Evolutionary conservation across 768 basidiomycete species (phyloP).

Genomic region (Pholiota molesta): DNA sequence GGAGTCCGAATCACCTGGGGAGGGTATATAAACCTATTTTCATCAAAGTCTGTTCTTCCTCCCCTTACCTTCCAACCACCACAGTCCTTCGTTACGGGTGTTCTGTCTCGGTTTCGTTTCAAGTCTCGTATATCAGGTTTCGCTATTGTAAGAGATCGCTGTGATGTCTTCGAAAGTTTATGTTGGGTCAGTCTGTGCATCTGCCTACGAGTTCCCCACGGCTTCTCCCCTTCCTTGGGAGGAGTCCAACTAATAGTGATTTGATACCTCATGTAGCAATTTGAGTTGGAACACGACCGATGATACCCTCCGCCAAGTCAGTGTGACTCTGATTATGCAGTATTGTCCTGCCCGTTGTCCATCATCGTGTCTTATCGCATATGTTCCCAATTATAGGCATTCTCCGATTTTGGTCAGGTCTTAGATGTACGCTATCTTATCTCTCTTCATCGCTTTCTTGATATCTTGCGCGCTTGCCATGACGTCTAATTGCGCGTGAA

Average conservation of each 20-base stretch:
- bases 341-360: slow-evolving; percentile 33
- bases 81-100: slow-evolving; percentile 50
- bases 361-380: slow-evolving; percentile 49
- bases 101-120: slow-evolving; percentile 60
- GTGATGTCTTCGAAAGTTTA: slow-evolving; percentile 87
- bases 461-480: slow-evolving; percentile 27
- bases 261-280: slow-evolving; percentile 72
- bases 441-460: slow-evolving; percentile 28
- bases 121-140: slow-evolving; percentile 54
- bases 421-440: slow-evolving; percentile 83
- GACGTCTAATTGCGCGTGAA: slow-evolving; percentile 28
- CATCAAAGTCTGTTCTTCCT: slow-evolving; percentile 30
- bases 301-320: slow-evolving; percentile 86
- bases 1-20: slow-evolving; percentile 27
- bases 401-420: slow-evolving; percentile 79
- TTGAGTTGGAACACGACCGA: slow-evolving; percentile 97
- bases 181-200: slow-evolving; percentile 87
- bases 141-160: slow-evolving; percentile 54
- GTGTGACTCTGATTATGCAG: slow-evolving; percentile 51
- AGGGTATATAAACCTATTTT: slow-evolving; percentile 30
- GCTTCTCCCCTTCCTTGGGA: slow-evolving; percentile 52
- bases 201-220: slow-evolving; percentile 46
- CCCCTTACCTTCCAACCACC: slow-evolving; percentile 51
- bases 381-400: slow-evolving; percentile 71
- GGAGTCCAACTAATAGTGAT: slow-evolving; percentile 60